phyloP scores from a whole-genome alignment of 2,329 filamentous ascomycete genomes.

The Talaromyces albobiverticillius region DNA sequence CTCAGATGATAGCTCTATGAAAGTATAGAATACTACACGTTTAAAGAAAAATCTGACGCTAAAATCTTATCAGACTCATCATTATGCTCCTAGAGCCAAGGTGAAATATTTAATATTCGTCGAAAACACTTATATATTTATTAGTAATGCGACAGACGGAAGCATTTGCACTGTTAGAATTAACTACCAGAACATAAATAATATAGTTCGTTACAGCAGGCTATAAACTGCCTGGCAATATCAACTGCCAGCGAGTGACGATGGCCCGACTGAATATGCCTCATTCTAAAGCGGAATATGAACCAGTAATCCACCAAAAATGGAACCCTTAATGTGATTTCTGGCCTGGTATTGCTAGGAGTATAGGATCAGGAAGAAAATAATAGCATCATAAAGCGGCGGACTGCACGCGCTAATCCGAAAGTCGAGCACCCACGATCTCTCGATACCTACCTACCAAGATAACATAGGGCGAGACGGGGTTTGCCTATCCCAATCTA shows the following conservation, averaged over 20 bases:
- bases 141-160: constrained; percentile 86
- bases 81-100: constrained; percentile 66
- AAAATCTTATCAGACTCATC: constrained; percentile 80
- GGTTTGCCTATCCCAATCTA: too few species aligned
- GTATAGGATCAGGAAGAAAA: too few species aligned
- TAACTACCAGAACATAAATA: constrained; percentile 59
- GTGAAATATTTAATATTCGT: constrained; percentile 86
- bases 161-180: constrained; percentile 86
- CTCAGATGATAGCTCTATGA: constrained; percentile 85
- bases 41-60: constrained; percentile 90
- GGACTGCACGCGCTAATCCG: too few species aligned
- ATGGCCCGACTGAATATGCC: constrained; percentile 63
- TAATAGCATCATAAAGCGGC: too few species aligned
- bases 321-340: too few species aligned
- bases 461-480: not conserved
- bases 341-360: too few species aligned
- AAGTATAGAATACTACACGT: constrained; percentile 87
- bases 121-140: constrained; percentile 88
- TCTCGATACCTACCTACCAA: not conserved
- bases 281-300: constrained; percentile 48
- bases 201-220: constrained; percentile 71
- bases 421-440: too few species aligned
- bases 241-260: constrained; percentile 53
- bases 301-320: too few species aligned
- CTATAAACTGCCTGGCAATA: constrained; percentile 75